Conservation (phyloP, 2,329 filamentous ascomycete species). For the Nothopassalora personata region DNA sequence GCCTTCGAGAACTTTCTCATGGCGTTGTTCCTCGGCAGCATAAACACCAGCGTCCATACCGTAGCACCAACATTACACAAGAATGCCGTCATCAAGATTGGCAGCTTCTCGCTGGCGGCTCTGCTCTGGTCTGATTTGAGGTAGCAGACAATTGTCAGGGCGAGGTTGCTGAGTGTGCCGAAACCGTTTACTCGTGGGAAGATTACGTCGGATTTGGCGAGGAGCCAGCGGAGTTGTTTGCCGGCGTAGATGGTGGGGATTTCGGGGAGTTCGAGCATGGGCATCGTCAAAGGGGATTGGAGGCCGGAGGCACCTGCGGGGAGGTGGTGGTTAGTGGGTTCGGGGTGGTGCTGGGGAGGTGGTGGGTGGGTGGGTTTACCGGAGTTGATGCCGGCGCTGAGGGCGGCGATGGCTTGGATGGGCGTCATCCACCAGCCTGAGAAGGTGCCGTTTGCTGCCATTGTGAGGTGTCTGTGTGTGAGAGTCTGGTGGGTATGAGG, state of each 20-base stretch:
- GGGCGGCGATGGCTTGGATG: conserved; percentile 26
- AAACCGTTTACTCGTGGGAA: conserved; percentile 30
- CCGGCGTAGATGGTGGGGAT: conserved; percentile 26
- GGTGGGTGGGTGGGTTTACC: conserved; percentile 13
- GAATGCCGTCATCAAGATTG: conserved; percentile 20
- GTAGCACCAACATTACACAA: conserved; percentile 27
- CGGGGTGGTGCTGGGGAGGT: not conserved
- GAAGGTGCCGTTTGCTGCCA: conserved; percentile 24
- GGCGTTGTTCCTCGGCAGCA: conserved; percentile 31
- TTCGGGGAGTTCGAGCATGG: conserved; percentile 23
- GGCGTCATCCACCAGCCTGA: conserved; percentile 28
- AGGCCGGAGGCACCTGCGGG: conserved; percentile 27
- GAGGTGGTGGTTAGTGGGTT: not conserved
- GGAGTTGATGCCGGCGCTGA: conserved; percentile 30
- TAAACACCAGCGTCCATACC: conserved; percentile 26
- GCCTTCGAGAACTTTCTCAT: conserved; percentile 23
- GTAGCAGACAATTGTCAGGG: conserved; percentile 24
- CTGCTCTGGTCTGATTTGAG: conserved; percentile 21
- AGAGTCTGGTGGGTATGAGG: not conserved
- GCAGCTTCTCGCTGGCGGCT: conserved; percentile 22
- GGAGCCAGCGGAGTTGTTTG: conserved; percentile 27
- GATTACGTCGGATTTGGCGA: conserved; percentile 29
- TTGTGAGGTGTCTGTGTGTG: conserved; percentile 5
- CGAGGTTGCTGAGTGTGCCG: conserved; percentile 30
- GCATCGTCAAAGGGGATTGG: conserved; percentile 32